phyloP scores from a whole-genome alignment of 176 grass and related monocot genomes.

The Carex pumila region DNA sequence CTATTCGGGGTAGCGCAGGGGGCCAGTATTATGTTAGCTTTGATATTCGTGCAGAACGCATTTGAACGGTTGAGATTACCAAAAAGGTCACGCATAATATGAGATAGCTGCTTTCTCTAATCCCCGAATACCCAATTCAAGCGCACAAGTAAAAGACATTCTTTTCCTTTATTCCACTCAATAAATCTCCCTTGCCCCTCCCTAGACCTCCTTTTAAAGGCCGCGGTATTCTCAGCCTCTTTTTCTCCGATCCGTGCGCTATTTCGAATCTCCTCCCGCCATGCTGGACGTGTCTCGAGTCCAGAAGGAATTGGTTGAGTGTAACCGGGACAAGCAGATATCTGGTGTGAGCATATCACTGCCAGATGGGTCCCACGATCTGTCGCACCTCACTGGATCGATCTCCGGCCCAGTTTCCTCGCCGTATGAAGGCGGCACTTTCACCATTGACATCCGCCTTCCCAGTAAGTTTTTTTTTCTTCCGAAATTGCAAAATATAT shows the following conservation, averaged over 20 bases:
- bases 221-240: neutral
- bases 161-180: neutral
- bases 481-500: neutral
- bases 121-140: neutral
- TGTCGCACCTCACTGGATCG: conserved; percentile 78
- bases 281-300: conserved; percentile 91
- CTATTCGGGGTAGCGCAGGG: too few species aligned
- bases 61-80: too few species aligned
- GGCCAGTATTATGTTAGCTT: too few species aligned
- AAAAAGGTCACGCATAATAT: too few species aligned
- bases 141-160: neutral
- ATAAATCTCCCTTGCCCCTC: neutral
- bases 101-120: neutral
- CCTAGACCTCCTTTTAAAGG: neutral
- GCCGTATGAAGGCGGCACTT: conserved; percentile 91
- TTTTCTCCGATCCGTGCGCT: neutral
- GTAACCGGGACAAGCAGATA: conserved; percentile 62
- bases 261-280: neutral
- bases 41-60: too few species aligned
- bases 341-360: conserved; percentile 83
- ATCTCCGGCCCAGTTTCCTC: conserved; percentile 70
- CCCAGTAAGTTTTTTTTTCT: conserved; percentile 27
- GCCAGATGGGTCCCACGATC: conserved; percentile 54
- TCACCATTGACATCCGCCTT: conserved; percentile 81
- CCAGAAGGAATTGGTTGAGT: conserved; percentile 96